Evolutionary conservation across 768 basidiomycete genomes (phyloP).

Genomic region (Mycena alexandri): DNA sequence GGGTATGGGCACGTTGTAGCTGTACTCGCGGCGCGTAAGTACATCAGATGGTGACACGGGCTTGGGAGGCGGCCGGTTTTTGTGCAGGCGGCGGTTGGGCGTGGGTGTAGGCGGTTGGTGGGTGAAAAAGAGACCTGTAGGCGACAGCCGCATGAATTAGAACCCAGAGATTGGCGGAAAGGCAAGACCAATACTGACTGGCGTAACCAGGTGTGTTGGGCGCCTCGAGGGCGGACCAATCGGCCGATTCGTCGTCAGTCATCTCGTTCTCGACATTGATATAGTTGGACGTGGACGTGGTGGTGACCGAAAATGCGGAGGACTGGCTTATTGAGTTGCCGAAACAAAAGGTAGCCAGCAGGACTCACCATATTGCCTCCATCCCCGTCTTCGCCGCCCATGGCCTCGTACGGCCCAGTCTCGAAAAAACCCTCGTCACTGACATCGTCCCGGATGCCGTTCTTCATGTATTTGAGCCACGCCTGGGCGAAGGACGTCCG

Average conservation of each 20-base stretch:
- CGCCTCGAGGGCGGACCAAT: slow-evolving; percentile 35
- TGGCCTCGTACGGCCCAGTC: neutral
- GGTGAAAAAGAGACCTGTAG: slow-evolving; percentile 29
- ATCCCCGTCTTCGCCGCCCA: slow-evolving; percentile 4
- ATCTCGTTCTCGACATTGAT: slow-evolving; percentile 32
- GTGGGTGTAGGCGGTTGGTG: neutral
- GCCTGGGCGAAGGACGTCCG: slow-evolving; percentile 4
- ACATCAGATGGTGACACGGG: slow-evolving; percentile 33
- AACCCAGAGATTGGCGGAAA: neutral
- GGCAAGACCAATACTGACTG: slow-evolving; percentile 1
- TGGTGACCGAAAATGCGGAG: slow-evolving; percentile 31
- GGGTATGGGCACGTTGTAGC: slow-evolving; percentile 11
- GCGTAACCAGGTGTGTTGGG: slow-evolving; percentile 35
- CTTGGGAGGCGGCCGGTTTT: slow-evolving; percentile 18
- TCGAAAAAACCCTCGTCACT: slow-evolving; percentile 9
- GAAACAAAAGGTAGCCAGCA: neutral
- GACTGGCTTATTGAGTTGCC: slow-evolving; percentile 1
- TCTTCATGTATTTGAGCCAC: neutral
- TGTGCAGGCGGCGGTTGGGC: slow-evolving; percentile 22
- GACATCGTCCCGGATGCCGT: neutral
- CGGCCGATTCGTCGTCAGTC: slow-evolving; percentile 19
- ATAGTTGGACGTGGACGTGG: slow-evolving; percentile 34
- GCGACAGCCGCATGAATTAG: neutral
- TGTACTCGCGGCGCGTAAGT: slow-evolving; percentile 30
- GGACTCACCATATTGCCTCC: slow-evolving; percentile 25